A percentile compares a stretch with the other conserved stretches of the same genome.
phyloP scores from a whole-genome alignment of 768 basidiomycete species.

The Hydnomerulius pinastri region DNA sequence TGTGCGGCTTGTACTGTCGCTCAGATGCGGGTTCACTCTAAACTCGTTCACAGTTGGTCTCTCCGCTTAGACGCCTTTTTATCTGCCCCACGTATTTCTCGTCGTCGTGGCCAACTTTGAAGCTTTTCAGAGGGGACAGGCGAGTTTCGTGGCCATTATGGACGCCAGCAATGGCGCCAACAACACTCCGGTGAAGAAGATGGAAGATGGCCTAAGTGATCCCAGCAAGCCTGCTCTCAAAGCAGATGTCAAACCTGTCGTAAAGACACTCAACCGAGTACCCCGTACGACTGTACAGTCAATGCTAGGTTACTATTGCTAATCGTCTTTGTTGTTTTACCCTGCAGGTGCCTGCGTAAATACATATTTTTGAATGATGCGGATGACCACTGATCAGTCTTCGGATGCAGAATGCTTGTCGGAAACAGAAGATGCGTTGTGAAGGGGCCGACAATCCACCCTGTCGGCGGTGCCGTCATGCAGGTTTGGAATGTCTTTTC shows the following conservation, averaged over 20 bases:
- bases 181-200: conserved; percentile 51
- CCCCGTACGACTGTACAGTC: conserved; percentile 59
- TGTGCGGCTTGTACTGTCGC: not conserved
- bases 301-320: conserved; percentile 10
- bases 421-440: conserved; percentile 97
- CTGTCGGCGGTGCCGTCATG: conserved; percentile 90
- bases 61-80: conserved; percentile 13
- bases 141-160: conserved; percentile 15
- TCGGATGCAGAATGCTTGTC: conserved; percentile 77
- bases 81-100: conserved; percentile 5
- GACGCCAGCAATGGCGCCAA: conserved; percentile 11
- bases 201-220: conserved; percentile 50
- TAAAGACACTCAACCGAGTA: conserved; percentile 81
- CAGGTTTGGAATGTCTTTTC: conserved; percentile 89
- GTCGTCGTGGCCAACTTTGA: not conserved
- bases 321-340: conserved; percentile 13
- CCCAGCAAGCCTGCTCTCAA: conserved; percentile 42
- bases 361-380: conserved; percentile 17
- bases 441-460: conserved; percentile 96
- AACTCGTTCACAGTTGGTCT: conserved; percentile 25
- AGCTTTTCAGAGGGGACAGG: not conserved
- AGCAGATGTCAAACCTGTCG: conserved; percentile 69
- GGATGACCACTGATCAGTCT: conserved; percentile 18
- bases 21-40: conserved; percentile 17
- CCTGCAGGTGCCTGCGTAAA: conserved; percentile 79